These are phyloP conservation scores for Diaporthe citri DNA, from an alignment of 2,329 filamentous ascomycete genomes.

Conservation along the genomic window DNA sequence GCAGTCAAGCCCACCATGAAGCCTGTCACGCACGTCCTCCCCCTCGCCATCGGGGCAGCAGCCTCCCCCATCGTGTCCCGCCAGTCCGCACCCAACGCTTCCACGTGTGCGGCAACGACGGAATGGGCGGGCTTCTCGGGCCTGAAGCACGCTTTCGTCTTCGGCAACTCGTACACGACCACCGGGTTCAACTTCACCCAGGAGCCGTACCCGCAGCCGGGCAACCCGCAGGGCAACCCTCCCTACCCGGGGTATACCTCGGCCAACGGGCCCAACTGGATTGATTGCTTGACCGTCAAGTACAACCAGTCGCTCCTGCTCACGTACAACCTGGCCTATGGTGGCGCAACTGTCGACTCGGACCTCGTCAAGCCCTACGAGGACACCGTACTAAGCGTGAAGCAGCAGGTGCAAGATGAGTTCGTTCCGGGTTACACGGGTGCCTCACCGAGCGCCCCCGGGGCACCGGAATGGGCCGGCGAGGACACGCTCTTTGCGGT, in stretches of 20 bases:
- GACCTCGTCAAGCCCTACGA: conserved; percentile 63
- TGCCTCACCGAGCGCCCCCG: conserved; percentile 51
- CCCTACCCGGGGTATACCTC: conserved; percentile 64
- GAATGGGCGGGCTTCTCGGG: conserved; percentile 53
- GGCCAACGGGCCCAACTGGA: conserved; percentile 64
- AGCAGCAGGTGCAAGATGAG: conserved; percentile 61
- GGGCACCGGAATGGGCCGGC: conserved; percentile 50
- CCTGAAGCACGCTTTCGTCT: conserved; percentile 57
- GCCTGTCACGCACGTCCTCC: conserved; percentile 10
- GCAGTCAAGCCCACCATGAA: conserved; percentile 23
- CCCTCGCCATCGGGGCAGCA: conserved; percentile 27
- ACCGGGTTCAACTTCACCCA: conserved; percentile 65
- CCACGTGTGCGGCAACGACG: conserved; percentile 44
- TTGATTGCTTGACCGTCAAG: conserved; percentile 60
- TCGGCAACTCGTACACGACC: conserved; percentile 42
- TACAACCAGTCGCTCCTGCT: conserved; percentile 61
- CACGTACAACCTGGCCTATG: conserved; percentile 67
- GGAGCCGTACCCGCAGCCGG: conserved; percentile 59
- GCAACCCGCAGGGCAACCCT: conserved; percentile 74
- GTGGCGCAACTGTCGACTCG: conserved; percentile 66
- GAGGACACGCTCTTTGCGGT: conserved; percentile 58
- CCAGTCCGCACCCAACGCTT: background rate
- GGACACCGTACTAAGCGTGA: conserved; percentile 61
- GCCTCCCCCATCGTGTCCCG: conserved; percentile 12
- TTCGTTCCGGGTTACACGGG: conserved; percentile 51